These are phyloP conservation scores for Camellia oleifera DNA, from an alignment of 179 eudicot genomes.

Conservation along the genomic window DNA sequence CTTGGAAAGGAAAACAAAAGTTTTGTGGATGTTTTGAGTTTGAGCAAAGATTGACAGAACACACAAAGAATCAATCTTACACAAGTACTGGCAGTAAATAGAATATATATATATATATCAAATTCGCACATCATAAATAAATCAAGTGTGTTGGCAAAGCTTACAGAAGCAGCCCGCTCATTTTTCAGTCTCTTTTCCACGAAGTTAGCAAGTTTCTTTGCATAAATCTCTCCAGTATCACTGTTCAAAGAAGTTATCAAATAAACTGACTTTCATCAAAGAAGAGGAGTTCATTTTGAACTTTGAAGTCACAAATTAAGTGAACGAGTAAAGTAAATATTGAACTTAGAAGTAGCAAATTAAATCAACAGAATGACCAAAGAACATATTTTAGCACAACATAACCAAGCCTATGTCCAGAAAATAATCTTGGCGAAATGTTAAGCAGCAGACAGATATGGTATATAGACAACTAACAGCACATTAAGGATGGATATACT, in stretches of 20 bases:
- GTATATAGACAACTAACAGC: background rate
- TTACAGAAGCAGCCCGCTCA: slow-evolving; percentile 97
- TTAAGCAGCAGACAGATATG: background rate
- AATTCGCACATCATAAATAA: background rate
- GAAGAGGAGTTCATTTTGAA: background rate
- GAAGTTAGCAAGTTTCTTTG: slow-evolving; percentile 91
- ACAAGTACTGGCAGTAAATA: too few relatives aligned
- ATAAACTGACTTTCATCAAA: slow-evolving; percentile 6
- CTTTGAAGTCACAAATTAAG: background rate
- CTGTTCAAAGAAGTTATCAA: slow-evolving; percentile 36
- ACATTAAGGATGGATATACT: background rate
- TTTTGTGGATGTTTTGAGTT: too few relatives aligned
- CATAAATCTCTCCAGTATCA: slow-evolving; percentile 80
- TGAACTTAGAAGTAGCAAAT: background rate
- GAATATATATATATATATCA: background rate
- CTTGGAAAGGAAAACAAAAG: too few relatives aligned
- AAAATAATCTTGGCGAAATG: background rate
- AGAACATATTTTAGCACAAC: background rate
- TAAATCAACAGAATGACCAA: background rate
- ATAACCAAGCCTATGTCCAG: slow-evolving; percentile 7
- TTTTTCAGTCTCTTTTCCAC: slow-evolving; percentile 91
- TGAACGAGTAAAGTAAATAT: background rate
- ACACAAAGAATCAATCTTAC: too few relatives aligned
- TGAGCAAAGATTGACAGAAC: too few relatives aligned
- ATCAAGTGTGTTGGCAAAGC: slow-evolving; percentile 23